phyloP scores from a whole-genome alignment of 192 early-diverging fungal species.

The Coemansia sp. region DNA sequence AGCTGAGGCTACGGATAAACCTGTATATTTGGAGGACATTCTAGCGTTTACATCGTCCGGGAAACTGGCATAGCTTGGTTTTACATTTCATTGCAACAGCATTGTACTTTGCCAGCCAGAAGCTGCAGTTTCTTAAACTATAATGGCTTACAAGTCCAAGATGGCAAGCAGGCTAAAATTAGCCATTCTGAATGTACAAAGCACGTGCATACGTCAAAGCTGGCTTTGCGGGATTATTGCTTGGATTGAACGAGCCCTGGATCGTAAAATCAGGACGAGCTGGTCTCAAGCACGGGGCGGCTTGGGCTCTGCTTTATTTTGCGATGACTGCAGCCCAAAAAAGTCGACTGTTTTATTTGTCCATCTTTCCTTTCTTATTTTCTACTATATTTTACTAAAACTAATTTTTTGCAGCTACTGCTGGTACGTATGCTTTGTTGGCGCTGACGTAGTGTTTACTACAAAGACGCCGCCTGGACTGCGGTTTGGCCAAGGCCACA shows the following conservation, averaged over 20 bases:
- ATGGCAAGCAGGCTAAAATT: too few relatives aligned
- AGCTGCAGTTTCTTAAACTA: too few relatives aligned
- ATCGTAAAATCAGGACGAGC: not conserved
- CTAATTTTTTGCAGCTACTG: not conserved
- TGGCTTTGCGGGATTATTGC: too few relatives aligned
- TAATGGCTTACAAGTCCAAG: too few relatives aligned
- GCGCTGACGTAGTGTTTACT: slow-evolving; percentile 3
- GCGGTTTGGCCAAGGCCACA: not conserved
- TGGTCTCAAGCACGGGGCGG: not conserved
- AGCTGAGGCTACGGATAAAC: not conserved
- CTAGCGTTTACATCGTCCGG: slow-evolving; percentile 48
- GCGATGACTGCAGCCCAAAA: not conserved
- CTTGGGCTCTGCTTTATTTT: not conserved
- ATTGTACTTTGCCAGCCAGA: not conserved
- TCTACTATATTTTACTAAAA: not conserved
- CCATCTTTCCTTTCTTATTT: not conserved
- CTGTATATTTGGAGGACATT: slow-evolving; percentile 38
- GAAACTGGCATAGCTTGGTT: not conserved
- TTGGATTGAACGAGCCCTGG: not conserved
- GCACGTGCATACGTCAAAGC: too few relatives aligned
- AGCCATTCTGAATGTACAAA: too few relatives aligned
- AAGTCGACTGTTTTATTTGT: not conserved
- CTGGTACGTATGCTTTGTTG: not conserved
- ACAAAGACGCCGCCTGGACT: not conserved
- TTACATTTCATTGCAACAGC: not conserved